A percentile compares a stretch with the other conserved stretches of the same genome.
Evolutionary conservation across 2,329 filamentous ascomycete genomes (phyloP).

Genomic region (Leptodontidium sp.): DNA sequence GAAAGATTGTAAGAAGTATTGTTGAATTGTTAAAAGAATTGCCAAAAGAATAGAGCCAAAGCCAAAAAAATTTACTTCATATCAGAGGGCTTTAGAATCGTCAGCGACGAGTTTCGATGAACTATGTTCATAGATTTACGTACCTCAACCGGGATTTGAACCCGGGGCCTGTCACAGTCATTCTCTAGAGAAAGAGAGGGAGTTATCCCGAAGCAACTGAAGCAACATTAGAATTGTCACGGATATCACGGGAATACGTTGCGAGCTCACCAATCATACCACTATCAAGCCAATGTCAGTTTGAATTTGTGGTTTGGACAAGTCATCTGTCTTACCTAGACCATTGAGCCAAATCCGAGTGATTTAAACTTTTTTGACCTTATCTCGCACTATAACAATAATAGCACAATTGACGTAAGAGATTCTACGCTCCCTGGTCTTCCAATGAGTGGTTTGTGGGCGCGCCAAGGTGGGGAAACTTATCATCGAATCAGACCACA

Average conservation of each 20-base stretch:
- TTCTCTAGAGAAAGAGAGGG: slow-evolving; percentile 41
- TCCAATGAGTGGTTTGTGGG: background rate
- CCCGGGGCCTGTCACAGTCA: slow-evolving; percentile 49
- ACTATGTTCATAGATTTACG: background rate
- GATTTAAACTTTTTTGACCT: slow-evolving; percentile 12
- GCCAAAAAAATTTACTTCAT: no score
- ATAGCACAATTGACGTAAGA: background rate
- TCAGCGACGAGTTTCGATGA: no score
- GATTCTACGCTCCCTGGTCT: background rate
- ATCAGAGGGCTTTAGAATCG: no score
- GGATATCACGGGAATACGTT: no score
- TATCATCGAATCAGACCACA: background rate
- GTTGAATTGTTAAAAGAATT: no score
- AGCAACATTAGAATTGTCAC: no score
- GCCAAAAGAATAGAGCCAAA: no score
- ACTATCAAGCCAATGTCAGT: slow-evolving; percentile 32
- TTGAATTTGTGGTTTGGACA: no score
- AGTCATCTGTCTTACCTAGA: slow-evolving; percentile 32
- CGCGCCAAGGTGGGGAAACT: background rate
- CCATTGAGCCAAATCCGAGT: slow-evolving; percentile 43
- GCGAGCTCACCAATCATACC: slow-evolving; percentile 46
- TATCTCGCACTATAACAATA: slow-evolving; percentile 2
- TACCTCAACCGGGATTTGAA: slow-evolving; percentile 46
- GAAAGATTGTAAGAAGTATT: no score
- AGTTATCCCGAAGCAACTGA: slow-evolving; percentile 47